Evolutionary conservation across 257 asterid species (phyloP), one percentile per base, ranked within the genome.

Genomic region (Gentiana dahurica): DNA sequence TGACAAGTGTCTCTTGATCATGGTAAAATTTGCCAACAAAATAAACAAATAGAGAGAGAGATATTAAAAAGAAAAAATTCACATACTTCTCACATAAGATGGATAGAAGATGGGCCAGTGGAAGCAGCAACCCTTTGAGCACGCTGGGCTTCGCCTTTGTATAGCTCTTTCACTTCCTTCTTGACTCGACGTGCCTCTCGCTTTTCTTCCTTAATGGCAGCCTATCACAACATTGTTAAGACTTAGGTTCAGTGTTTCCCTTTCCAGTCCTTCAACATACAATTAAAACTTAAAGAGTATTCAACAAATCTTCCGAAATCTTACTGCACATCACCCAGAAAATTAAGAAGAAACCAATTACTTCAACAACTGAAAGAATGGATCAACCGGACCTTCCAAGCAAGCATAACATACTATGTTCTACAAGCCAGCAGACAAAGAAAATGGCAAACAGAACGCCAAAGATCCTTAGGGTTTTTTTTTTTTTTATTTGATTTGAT

Each of bases 61-160:
- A 57, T 11, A 57, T 11, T 33, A 1, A 44, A 34, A 41, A 58
- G 12, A 24, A 36, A 36, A 51, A 36, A 41, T 34, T 12, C 12
- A 63, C 49, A 51, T 41, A 41, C 9, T 41, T 3, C 75, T 83
- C 70, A 92, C 98, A 83, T 79, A 61, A 92, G 82, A 81, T 80
- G 98, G 62, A 85, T 79, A 32, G 95, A 65, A 36, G 97, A 83
- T 73, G 98, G 98, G 34, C 93, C 90, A 35, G 94, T 73, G 68
- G 75, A 69, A 61, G 98, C 98, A 66, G 97, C 97, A 15, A 88
- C 92, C 65, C 76, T 92, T 75, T 87, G 98, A 55, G 98, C 98
- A 43, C 51, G 93, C 49, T 81, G 85, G 58, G 82, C 76, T 71
- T 92, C 98, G 34, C 66, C 71, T 68, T 83, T 88, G 71, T 85